A percentile compares a stretch with the other conserved stretches of the same genome.
Conservation (phyloP, 257 asterid genomes). For the Penstemon barbatus region DNA sequence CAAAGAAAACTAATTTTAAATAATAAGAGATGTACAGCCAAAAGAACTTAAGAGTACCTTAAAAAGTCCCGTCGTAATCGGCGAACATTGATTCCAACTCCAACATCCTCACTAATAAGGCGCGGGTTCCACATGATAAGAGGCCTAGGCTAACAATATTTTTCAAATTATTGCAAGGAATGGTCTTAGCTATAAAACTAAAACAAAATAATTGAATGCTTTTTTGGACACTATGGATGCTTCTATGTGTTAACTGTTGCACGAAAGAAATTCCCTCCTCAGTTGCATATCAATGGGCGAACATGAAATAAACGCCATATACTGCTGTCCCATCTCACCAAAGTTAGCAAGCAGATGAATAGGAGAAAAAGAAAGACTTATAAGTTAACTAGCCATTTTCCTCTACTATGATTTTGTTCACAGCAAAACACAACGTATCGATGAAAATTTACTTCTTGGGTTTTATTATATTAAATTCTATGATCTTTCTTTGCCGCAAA, state of each 20-base stretch:
- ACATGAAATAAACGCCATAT: too few species aligned
- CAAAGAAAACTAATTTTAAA: background rate
- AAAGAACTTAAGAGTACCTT: conserved; percentile 49
- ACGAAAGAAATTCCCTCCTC: background rate
- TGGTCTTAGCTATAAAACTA: conserved; percentile 14
- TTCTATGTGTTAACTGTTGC: conserved; percentile 14
- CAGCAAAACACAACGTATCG: too few species aligned
- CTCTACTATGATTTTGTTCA: background rate
- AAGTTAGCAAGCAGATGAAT: background rate
- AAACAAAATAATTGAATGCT: conserved; percentile 5
- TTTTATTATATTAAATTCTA: background rate
- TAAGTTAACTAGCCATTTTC: background rate
- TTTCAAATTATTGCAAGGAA: conserved; percentile 34
- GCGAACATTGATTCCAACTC: conserved; percentile 91
- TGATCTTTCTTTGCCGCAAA: background rate
- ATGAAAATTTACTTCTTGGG: too few species aligned
- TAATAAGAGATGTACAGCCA: background rate
- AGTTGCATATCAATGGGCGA: background rate
- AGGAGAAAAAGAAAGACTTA: background rate
- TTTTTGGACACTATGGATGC: conserved; percentile 7
- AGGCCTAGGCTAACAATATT: conserved; percentile 87
- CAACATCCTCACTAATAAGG: conserved; percentile 93
- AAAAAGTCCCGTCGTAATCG: conserved; percentile 65
- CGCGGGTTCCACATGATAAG: conserved; percentile 99
- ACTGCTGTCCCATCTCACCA: too few species aligned